A percentile compares a stretch with the other conserved stretches of the same genome.
These are phyloP conservation scores for Rusavskia elegans DNA, from an alignment of 495 filamentous ascomycete species.

Conservation along the genomic window DNA sequence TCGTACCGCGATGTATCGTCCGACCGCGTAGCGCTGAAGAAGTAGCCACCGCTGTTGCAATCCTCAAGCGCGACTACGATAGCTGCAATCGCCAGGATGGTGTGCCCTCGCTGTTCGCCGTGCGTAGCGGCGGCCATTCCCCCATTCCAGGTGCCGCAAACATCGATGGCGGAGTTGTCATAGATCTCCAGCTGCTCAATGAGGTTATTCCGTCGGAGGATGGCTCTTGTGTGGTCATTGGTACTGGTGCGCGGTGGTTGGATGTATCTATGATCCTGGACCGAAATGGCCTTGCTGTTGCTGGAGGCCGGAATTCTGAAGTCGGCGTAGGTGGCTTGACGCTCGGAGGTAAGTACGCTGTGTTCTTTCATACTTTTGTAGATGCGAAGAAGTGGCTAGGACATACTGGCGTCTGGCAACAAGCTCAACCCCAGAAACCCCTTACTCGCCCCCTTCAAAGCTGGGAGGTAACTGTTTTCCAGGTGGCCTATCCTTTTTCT, in stretches of 20 bases:
- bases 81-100: constrained; percentile 1
- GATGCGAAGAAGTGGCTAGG: no score
- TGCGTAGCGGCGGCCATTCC: constrained; percentile 13
- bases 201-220: constrained; percentile 13
- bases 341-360: constrained; percentile 15
- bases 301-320: constrained; percentile 18
- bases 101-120: constrained; percentile 7
- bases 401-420: no score
- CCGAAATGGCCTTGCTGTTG: constrained; percentile 17
- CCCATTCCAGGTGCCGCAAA: constrained; percentile 15
- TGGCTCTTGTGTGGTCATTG: constrained; percentile 15
- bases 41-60: constrained; percentile 11
- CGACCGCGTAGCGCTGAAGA: constrained; percentile 14
- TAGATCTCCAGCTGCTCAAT: constrained; percentile 15
- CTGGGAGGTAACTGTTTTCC: not conserved
- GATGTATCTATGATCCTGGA: constrained; percentile 25
- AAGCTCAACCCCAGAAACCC: no score
- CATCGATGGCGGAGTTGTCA: constrained; percentile 18
- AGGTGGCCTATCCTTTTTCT: constrained; percentile 21
- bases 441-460: not conserved
- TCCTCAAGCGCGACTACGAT: constrained; percentile 15
- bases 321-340: constrained; percentile 25
- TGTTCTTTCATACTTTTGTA: not conserved
- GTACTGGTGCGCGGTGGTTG: constrained; percentile 25
- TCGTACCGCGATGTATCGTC: constrained; percentile 17